A percentile compares a stretch with the other conserved stretches of the same genome.
Evolutionary conservation across 2,329 filamentous ascomycete species (phyloP).

Genomic region (Aspergillus cejpii): DNA sequence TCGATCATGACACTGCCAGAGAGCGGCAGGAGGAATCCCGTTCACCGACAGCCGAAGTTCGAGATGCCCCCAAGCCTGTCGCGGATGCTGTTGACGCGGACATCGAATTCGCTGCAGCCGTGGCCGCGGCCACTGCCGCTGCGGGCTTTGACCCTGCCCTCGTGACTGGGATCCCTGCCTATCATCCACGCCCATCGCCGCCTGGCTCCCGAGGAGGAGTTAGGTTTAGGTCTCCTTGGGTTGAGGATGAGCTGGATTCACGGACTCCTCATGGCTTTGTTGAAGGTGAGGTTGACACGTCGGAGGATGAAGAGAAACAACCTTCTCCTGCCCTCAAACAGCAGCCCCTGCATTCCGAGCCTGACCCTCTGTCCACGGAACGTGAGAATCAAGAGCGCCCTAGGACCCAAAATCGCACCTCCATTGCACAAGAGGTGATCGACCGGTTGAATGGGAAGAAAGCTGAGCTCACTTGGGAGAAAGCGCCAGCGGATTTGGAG

Average conservation of each 20-base stretch:
- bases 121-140: constrained; percentile 62
- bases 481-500: neutral
- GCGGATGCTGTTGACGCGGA: constrained; percentile 47
- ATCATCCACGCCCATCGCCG: constrained; percentile 58
- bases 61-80: constrained; percentile 6
- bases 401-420: constrained; percentile 7
- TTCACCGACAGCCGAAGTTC: constrained; percentile 7
- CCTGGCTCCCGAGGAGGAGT: constrained; percentile 53
- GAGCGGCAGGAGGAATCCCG: constrained; percentile 2
- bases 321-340: constrained; percentile 11
- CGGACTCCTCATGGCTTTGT: constrained; percentile 39
- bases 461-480: neutral
- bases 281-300: constrained; percentile 46
- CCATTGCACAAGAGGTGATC: constrained; percentile 22
- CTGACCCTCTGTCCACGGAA: constrained; percentile 10
- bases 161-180: constrained; percentile 60
- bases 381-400: neutral
- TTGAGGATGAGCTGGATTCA: constrained; percentile 45
- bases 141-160: constrained; percentile 65
- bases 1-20: constrained; percentile 19
- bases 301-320: constrained; percentile 31
- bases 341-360: constrained; percentile 18
- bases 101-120: constrained; percentile 60
- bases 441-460: constrained; percentile 20
- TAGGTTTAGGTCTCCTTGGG: constrained; percentile 48